Percentiles rank a stretch among this genome's conserved stretches.
phyloP scores from a whole-genome alignment of 2,329 filamentous ascomycete species.

The Ceratocystis ficicola region DNA sequence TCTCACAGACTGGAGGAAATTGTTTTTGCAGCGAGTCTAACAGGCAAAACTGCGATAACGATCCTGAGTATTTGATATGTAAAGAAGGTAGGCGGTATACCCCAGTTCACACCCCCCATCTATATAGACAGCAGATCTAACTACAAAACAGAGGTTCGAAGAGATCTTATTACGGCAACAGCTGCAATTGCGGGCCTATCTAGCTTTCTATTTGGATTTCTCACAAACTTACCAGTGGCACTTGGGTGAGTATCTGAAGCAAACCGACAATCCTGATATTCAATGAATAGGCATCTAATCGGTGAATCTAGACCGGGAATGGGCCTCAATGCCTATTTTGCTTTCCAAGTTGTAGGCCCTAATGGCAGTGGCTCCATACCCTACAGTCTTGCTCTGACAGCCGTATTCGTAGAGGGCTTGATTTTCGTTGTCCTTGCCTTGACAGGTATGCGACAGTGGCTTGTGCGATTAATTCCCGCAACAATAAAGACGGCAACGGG shows the following conservation, averaged over 20 bases:
- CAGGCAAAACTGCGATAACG: conserved; percentile 38
- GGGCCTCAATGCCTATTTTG: conserved; percentile 57
- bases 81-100: conserved; percentile 34
- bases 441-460: conserved; percentile 61
- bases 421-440: conserved; percentile 53
- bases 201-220: conserved; percentile 63
- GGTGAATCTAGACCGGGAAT: conserved; percentile 44
- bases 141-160: conserved; percentile 42
- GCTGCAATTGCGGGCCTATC: conserved; percentile 66
- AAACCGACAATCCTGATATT: background rate
- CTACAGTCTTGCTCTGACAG: conserved; percentile 49
- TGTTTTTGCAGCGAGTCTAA: conserved; percentile 49
- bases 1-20: conserved; percentile 64
- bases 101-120: background rate
- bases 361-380: conserved; percentile 46
- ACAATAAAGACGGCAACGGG: conserved; percentile 55
- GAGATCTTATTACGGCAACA: conserved; percentile 71
- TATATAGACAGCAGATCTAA: background rate
- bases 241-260: conserved; percentile 29
- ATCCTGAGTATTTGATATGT: conserved; percentile 35
- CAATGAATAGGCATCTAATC: conserved; percentile 11
- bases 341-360: conserved; percentile 53
- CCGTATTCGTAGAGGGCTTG: conserved; percentile 53
- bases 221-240: conserved; percentile 60
- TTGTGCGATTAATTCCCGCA: conserved; percentile 51